Percentiles rank a stretch among this genome's conserved stretches.
These are phyloP conservation scores for Lactarius sanguifluus DNA, from an alignment of 768 basidiomycete genomes.

Conservation along the genomic window DNA sequence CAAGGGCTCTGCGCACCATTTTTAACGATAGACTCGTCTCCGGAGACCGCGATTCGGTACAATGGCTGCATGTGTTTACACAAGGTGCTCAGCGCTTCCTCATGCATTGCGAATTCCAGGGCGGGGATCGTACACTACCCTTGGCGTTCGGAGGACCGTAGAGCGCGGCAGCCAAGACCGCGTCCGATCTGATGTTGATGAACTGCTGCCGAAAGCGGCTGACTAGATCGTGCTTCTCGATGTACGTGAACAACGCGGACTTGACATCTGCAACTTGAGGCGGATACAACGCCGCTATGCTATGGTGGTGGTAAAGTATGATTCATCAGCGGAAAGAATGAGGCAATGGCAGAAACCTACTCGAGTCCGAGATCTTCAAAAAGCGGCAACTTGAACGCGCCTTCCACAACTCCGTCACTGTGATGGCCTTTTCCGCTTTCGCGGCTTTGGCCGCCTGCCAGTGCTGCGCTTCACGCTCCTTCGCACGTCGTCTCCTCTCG, in stretches of 20 bases:
- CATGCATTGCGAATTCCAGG: constrained; percentile 61
- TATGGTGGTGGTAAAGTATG: constrained; percentile 10
- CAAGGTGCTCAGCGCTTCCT: constrained; percentile 57
- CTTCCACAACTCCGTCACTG: constrained; percentile 61
- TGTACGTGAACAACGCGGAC: constrained; percentile 56
- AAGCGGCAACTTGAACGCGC: constrained; percentile 56
- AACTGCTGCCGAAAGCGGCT: constrained; percentile 67
- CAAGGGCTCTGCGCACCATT: constrained; percentile 77
- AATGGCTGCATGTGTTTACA: constrained; percentile 71
- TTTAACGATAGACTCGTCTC: constrained; percentile 55
- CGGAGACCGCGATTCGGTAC: constrained; percentile 60
- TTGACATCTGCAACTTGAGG: constrained; percentile 58
- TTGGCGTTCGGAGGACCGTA: constrained; percentile 34
- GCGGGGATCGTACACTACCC: constrained; percentile 17
- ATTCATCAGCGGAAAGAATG: constrained; percentile 8
- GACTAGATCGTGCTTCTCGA: constrained; percentile 58
- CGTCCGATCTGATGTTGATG: constrained; percentile 59
- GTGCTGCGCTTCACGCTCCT: constrained; percentile 50
- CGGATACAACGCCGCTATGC: constrained; percentile 55
- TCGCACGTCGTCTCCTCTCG: constrained; percentile 58
- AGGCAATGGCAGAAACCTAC: constrained; percentile 32
- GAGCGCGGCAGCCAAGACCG: constrained; percentile 36
- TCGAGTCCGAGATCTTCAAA: constrained; percentile 67
- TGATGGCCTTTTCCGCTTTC: constrained; percentile 47
- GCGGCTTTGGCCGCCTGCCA: constrained; percentile 54